Percentiles rank a stretch among this genome's conserved stretches.
phyloP scores from a whole-genome alignment of 164 flowering plant genomes.

The Liquidambar formosana region DNA sequence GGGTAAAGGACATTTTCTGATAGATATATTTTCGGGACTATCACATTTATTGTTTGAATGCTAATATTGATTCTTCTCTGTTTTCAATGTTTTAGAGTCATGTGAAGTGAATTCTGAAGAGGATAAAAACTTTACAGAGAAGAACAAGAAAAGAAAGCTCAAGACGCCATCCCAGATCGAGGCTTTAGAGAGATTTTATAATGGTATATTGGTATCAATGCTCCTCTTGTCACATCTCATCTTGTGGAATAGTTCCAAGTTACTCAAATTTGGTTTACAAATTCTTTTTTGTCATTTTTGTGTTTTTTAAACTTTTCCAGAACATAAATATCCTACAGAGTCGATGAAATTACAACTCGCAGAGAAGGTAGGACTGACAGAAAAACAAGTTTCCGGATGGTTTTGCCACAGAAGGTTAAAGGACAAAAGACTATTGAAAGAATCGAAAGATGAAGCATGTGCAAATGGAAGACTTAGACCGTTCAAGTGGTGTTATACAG shows the following conservation, averaged over 20 bases:
- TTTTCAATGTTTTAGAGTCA: conserved; percentile 32
- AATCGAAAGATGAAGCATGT: conserved; percentile 42
- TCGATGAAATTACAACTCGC: conserved; percentile 64
- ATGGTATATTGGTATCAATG: conserved; percentile 73
- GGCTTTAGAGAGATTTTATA: conserved; percentile 76
- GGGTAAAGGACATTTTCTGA: not conserved
- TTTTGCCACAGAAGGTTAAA: conserved; percentile 95
- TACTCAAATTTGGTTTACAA: not conserved
- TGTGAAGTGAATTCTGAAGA: conserved; percentile 53
- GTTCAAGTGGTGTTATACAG: conserved; percentile 74
- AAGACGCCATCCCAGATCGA: conserved; percentile 76
- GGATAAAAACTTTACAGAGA: conserved; percentile 50
- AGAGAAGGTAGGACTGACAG: conserved; percentile 67
- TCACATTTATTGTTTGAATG: not conserved
- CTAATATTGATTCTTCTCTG: not conserved
- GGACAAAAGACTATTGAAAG: conserved; percentile 63
- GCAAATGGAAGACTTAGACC: conserved; percentile 69
- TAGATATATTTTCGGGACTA: not conserved
- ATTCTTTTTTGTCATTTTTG: not conserved
- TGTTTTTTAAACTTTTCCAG: conserved; percentile 35
- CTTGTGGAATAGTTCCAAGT: not conserved
- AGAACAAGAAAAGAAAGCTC: conserved; percentile 59
- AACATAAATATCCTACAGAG: conserved; percentile 84
- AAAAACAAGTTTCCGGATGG: conserved; percentile 94
- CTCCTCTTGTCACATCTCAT: conserved; percentile 5